Evolutionary conservation across 768 basidiomycete species (phyloP).

Genomic region (Phylloporus sp.): DNA sequence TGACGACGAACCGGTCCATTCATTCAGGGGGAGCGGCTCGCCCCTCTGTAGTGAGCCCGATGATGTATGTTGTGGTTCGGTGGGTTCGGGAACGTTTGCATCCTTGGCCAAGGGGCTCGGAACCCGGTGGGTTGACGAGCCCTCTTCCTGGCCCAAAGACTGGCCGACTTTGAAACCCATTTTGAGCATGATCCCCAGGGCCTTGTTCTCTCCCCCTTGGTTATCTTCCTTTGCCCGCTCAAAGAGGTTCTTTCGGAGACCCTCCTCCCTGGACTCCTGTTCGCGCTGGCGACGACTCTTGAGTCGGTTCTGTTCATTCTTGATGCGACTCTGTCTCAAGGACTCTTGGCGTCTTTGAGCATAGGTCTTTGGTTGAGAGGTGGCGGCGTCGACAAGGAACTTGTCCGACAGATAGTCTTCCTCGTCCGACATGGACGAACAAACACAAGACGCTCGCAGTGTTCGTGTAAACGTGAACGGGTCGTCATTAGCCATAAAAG

Average conservation of each 20-base stretch:
- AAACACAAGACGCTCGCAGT: conserved; percentile 19
- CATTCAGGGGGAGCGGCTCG: conserved; percentile 69
- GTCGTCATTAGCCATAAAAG: conserved; percentile 29
- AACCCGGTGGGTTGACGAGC: conserved; percentile 4
- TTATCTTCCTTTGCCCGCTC: conserved; percentile 66
- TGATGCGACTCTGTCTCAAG: conserved; percentile 48
- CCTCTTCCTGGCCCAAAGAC: conserved; percentile 50
- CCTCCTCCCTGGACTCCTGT: conserved; percentile 70
- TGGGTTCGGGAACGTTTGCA: not conserved
- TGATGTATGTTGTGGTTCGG: not conserved
- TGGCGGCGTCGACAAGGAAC: conserved; percentile 50
- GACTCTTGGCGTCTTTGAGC: conserved; percentile 65
- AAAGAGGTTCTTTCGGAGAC: conserved; percentile 74
- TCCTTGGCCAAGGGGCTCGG: conserved; percentile 2
- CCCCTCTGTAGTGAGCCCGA: conserved; percentile 38
- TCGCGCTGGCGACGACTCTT: conserved; percentile 66
- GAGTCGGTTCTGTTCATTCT: conserved; percentile 60
- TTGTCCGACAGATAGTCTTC: conserved; percentile 91
- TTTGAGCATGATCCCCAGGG: conserved; percentile 86
- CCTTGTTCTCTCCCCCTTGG: conserved; percentile 54
- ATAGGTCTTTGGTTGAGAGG: conserved; percentile 57
- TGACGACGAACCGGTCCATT: conserved; percentile 69
- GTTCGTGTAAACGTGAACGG: conserved; percentile 13
- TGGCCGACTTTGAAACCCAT: conserved; percentile 91
- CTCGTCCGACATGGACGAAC: conserved; percentile 55